phyloP scores from a whole-genome alignment of 192 early-diverging fungal species.

The Allomyces javanicus region DNA sequence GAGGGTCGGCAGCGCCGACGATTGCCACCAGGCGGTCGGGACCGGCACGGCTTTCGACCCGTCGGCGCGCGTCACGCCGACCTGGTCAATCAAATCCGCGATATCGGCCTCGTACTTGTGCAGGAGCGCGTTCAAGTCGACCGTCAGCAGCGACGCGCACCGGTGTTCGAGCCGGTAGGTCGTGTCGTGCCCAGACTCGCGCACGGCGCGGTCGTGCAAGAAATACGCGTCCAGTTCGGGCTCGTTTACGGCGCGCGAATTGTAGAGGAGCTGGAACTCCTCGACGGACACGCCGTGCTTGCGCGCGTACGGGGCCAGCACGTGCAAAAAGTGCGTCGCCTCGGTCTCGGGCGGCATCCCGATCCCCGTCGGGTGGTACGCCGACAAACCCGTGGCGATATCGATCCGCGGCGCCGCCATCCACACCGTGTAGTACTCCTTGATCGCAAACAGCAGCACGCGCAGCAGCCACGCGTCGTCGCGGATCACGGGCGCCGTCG shows the following conservation, averaged over 20 bases:
- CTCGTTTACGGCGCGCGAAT: conserved; percentile 40
- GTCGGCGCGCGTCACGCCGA: background rate
- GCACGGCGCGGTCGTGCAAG: conserved; percentile 89
- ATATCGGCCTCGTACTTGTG: conserved; percentile 95
- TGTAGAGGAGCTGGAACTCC: conserved; percentile 58
- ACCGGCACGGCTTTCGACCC: background rate
- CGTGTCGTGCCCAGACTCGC: conserved; percentile 94
- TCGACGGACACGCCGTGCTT: conserved; percentile 38
- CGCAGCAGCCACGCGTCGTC: conserved; percentile 54
- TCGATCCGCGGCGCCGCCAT: conserved; percentile 61
- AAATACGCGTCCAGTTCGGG: conserved; percentile 86
- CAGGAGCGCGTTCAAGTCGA: conserved; percentile 81
- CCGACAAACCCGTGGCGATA: conserved; percentile 46
- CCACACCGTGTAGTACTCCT: conserved; percentile 90
- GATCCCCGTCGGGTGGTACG: conserved; percentile 70
- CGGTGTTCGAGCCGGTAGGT: conserved; percentile 80
- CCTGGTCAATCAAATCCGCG: conserved; percentile 37
- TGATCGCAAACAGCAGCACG: conserved; percentile 52
- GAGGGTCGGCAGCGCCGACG: conserved; percentile 18
- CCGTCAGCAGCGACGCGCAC: conserved; percentile 77
- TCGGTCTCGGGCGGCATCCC: conserved; percentile 99
- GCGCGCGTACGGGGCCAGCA: conserved; percentile 59
- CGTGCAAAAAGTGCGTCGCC: conserved; percentile 70
- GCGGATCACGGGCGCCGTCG: conserved; percentile 6
- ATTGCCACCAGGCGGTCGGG: background rate